Conservation (phyloP, 2,329 filamentous ascomycete genomes). For the Aspergillus caelatus region DNA sequence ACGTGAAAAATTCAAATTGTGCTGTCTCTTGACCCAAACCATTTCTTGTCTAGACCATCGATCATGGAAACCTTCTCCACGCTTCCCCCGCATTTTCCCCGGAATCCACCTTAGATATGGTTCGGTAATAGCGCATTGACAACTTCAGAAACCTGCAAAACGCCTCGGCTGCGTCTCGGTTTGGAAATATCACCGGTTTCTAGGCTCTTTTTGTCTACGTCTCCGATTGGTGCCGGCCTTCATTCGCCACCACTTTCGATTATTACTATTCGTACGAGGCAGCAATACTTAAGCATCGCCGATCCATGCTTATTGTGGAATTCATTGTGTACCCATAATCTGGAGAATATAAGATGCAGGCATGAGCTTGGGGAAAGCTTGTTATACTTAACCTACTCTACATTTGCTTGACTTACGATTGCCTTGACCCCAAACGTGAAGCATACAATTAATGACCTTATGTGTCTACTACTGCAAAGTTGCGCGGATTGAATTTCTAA, state of each 20-base stretch:
- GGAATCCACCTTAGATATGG: not conserved
- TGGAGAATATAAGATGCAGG: constrained; percentile 12
- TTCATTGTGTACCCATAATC: not conserved
- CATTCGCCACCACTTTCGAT: not conserved
- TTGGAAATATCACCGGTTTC: constrained; percentile 15
- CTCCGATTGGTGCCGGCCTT: not conserved
- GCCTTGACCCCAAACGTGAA: not conserved
- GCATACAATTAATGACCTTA: not conserved
- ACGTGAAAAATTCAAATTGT: too few relatives aligned
- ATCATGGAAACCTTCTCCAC: not conserved
- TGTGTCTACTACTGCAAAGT: not conserved
- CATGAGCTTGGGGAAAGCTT: constrained; percentile 11
- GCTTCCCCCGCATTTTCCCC: not conserved
- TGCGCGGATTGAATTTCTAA: not conserved
- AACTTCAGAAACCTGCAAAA: constrained; percentile 3
- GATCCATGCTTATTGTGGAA: constrained; percentile 5
- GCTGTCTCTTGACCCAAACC: too few relatives aligned
- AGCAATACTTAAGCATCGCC: constrained; percentile 10
- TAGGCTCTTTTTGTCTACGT: constrained; percentile 18
- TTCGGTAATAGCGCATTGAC: not conserved
- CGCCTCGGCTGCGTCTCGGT: constrained; percentile 33
- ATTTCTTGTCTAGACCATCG: not conserved
- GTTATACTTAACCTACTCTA: not conserved
- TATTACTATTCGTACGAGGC: not conserved
- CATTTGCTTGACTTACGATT: not conserved